A percentile compares a stretch with the other conserved stretches of the same genome.
Evolutionary conservation across 1,284 basidiomycete genomes (phyloP).

Genomic region (Mycosarcoma maydis): DNA sequence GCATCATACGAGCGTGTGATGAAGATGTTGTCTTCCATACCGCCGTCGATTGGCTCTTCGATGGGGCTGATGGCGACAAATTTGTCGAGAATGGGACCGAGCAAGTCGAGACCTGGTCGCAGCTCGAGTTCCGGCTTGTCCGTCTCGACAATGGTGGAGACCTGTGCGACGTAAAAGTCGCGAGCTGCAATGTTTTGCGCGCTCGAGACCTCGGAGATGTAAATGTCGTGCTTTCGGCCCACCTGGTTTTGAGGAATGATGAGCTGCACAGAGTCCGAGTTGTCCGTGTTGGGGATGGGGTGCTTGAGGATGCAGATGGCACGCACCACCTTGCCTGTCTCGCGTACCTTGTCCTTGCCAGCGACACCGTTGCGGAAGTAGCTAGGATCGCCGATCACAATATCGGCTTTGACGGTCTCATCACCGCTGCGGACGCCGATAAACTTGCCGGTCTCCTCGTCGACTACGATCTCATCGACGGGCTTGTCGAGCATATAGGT

Average conservation of each 20-base stretch:
- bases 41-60: conserved; percentile 86
- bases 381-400: conserved; percentile 96
- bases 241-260: conserved; percentile 99
- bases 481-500: conserved; percentile 99
- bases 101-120: conserved; percentile 85
- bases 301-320: conserved; percentile 99
- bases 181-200: conserved; percentile 97
- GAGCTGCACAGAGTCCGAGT: conserved; percentile 88
- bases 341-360: conserved; percentile 76
- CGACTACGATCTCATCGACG: conserved; percentile 87
- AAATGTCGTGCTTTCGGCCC: conserved; percentile 93
- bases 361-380: conserved; percentile 84
- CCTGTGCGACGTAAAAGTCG: conserved; percentile 94
- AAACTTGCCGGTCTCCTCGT: conserved; percentile 84
- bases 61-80: conserved; percentile 89
- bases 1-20: conserved; percentile 98
- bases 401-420: conserved; percentile 96
- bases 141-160: conserved; percentile 98
- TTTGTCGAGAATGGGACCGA: conserved; percentile 96
- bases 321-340: conserved; percentile 92
- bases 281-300: conserved; percentile 96
- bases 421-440: conserved; percentile 87
- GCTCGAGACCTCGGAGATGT: conserved; percentile 94
- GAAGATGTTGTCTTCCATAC: conserved; percentile 86
- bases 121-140: conserved; percentile 92